These are phyloP conservation scores for Boehmeria nivea DNA, from an alignment of 306 rosid species.

Conservation along the genomic window DNA sequence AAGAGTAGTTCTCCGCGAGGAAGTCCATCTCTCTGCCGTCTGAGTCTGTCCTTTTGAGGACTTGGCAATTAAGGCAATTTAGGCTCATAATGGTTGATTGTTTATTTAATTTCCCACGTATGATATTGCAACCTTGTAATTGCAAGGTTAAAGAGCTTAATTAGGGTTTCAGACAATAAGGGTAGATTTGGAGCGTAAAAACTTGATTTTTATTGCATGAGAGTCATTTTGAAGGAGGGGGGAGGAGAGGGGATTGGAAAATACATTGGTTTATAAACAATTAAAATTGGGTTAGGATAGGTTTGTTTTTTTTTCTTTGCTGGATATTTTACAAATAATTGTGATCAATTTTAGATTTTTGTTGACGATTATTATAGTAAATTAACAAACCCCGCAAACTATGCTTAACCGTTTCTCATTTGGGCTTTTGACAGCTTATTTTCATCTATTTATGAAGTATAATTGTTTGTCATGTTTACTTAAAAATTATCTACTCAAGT, in stretches of 20 bases:
- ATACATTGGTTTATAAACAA: neutral
- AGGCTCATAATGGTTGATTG: constrained; percentile 44
- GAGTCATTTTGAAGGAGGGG: neutral
- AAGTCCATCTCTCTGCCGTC: constrained; percentile 35
- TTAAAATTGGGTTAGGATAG: neutral
- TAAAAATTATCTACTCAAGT: no score
- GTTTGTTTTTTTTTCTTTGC: neutral
- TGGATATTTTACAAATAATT: constrained; percentile 4
- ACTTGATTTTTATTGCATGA: constrained; percentile 1
- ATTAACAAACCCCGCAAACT: constrained; percentile 27
- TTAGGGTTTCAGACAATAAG: no score
- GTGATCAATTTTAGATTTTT: constrained; percentile 19
- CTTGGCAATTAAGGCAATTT: constrained; percentile 55
- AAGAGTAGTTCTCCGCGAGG: constrained; percentile 14
- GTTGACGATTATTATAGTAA: constrained; percentile 6
- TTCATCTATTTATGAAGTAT: neutral
- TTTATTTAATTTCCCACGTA: constrained; percentile 9
- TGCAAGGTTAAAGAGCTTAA: no score
- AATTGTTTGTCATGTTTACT: no score
- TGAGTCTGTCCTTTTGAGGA: constrained; percentile 34
- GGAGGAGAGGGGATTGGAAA: constrained; percentile 12
- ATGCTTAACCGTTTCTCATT: constrained; percentile 38
- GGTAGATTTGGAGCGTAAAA: constrained; percentile 22
- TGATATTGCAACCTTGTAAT: no score
- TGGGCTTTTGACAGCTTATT: constrained; percentile 15